Evolutionary conservation across 2,329 filamentous ascomycete genomes (phyloP).

Genomic region (Colletotrichum tanaceti): DNA sequence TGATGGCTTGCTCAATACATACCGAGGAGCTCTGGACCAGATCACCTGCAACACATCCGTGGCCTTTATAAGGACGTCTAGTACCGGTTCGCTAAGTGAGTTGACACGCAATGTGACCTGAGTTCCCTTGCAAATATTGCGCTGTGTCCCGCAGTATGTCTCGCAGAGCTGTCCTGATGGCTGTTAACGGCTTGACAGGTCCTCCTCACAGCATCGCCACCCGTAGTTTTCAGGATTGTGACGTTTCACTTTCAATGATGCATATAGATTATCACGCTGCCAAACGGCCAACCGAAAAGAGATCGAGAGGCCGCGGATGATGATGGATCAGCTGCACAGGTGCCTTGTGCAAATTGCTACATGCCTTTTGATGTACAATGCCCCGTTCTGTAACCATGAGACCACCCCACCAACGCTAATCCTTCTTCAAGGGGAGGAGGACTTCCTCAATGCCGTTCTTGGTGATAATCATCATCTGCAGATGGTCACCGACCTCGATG

Average conservation of each 20-base stretch:
- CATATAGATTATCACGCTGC: background rate
- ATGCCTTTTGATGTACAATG: slow-evolving; percentile 39
- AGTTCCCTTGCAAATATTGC: background rate
- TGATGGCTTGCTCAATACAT: background rate
- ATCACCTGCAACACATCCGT: background rate
- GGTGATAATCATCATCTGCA: slow-evolving; percentile 96
- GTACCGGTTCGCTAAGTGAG: background rate
- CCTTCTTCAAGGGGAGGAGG: slow-evolving; percentile 86
- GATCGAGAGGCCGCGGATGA: background rate
- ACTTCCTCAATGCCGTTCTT: slow-evolving; percentile 89
- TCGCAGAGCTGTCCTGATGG: background rate
- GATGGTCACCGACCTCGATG: slow-evolving; percentile 96
- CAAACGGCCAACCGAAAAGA: background rate
- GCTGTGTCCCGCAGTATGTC: background rate
- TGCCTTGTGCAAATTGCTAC: slow-evolving; percentile 38
- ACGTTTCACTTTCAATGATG: background rate
- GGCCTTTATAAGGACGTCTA: background rate
- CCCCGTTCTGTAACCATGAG: background rate
- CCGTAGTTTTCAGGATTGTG: background rate
- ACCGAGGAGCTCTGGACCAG: background rate
- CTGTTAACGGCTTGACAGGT: background rate
- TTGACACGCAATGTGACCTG: background rate
- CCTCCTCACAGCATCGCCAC: background rate
- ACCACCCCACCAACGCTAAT: slow-evolving; percentile 64
- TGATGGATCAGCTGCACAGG: slow-evolving; percentile 28